Percentiles rank a stretch among this genome's conserved stretches.
These are phyloP conservation scores for Globisporangium middletonii DNA, from an alignment of 352 stramenopile genomes.

Conservation along the genomic window DNA sequence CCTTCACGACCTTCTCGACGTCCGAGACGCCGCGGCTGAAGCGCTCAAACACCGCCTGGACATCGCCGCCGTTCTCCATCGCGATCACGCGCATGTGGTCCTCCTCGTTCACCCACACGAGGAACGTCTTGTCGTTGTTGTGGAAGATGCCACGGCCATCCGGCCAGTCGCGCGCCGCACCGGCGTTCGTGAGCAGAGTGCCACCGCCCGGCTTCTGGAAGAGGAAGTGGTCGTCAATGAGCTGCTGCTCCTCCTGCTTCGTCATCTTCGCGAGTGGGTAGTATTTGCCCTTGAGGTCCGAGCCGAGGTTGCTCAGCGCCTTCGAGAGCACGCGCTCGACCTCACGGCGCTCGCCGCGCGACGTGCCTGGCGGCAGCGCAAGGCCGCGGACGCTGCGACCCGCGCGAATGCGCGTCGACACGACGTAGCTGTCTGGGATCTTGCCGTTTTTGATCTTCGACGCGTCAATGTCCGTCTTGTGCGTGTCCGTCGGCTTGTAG, in stretches of 20 bases:
- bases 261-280: slow-evolving; percentile 87
- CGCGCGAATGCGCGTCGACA: slow-evolving; percentile 90
- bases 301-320: slow-evolving; percentile 57
- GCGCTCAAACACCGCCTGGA: slow-evolving; percentile 86
- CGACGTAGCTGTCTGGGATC: slow-evolving; percentile 79
- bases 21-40: slow-evolving; percentile 79
- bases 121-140: slow-evolving; percentile 88
- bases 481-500: slow-evolving; percentile 74
- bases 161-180: slow-evolving; percentile 90
- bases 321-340: slow-evolving; percentile 84
- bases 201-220: slow-evolving; percentile 92
- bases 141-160: slow-evolving; percentile 91
- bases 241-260: slow-evolving; percentile 87
- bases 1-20: slow-evolving; percentile 73
- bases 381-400: slow-evolving; percentile 88
- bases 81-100: slow-evolving; percentile 90
- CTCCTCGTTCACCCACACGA: slow-evolving; percentile 89
- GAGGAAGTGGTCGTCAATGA: slow-evolving; percentile 89
- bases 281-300: slow-evolving; percentile 86
- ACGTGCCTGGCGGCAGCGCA: slow-evolving; percentile 83
- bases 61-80: slow-evolving; percentile 89
- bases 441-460: slow-evolving; percentile 66
- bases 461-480: slow-evolving; percentile 80
- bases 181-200: slow-evolving; percentile 77
- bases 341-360: slow-evolving; percentile 69